phyloP scores from a whole-genome alignment of 2,329 filamentous ascomycete genomes.

The Exserohilum rostratum region DNA sequence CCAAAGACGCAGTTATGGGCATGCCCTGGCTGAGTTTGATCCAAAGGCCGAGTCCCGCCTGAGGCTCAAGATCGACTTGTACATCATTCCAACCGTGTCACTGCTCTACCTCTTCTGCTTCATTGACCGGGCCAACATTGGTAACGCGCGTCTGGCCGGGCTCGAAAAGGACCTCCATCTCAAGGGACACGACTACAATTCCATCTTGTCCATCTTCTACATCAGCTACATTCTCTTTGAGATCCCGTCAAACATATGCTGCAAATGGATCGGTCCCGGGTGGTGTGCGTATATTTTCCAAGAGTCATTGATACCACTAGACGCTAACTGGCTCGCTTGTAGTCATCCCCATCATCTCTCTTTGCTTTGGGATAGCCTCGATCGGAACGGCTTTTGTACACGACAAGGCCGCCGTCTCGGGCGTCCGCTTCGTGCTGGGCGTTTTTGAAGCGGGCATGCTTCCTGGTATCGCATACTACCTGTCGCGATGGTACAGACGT shows the following conservation, averaged over 20 bases:
- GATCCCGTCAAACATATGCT: conserved; percentile 70
- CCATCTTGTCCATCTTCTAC: conserved; percentile 71
- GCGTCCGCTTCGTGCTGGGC: conserved; percentile 68
- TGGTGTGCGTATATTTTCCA: conserved; percentile 55
- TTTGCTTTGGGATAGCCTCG: conserved; percentile 68
- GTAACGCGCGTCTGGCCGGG: conserved; percentile 71
- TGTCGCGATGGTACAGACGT: conserved; percentile 74
- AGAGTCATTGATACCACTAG: background rate
- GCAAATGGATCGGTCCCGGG: conserved; percentile 74
- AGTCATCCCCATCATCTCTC: conserved; percentile 64
- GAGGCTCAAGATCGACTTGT: conserved; percentile 68
- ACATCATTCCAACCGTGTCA: conserved; percentile 69
- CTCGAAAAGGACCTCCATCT: conserved; percentile 67
- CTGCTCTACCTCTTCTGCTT: conserved; percentile 75
- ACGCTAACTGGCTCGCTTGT: background rate
- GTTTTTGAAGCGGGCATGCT: conserved; percentile 76
- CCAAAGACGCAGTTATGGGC: conserved; percentile 33
- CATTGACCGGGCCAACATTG: conserved; percentile 76
- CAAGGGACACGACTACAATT: conserved; percentile 70
- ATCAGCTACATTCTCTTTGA: conserved; percentile 67
- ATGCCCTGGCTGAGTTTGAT: conserved; percentile 55
- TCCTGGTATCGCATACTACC: conserved; percentile 75
- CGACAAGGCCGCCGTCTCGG: conserved; percentile 59
- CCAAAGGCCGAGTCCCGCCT: conserved; percentile 63
- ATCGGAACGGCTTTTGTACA: conserved; percentile 70